Evolutionary conservation across 768 basidiomycete genomes (phyloP).

Genomic region (Lepiota venenata): DNA sequence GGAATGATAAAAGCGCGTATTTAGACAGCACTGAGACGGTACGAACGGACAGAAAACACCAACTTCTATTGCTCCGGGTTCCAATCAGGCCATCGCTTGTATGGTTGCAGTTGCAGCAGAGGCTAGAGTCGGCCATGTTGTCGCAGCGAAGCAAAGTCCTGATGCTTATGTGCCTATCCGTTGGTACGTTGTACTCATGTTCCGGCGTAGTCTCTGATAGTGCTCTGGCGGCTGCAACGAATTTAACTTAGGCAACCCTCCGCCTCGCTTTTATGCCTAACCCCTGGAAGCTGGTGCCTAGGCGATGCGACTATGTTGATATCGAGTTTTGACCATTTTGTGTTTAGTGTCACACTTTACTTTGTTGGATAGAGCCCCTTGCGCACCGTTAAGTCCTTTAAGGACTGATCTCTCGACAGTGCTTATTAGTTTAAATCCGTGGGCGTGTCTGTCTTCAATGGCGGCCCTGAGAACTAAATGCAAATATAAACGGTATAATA

Average conservation of each 20-base stretch:
- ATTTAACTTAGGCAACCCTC: constrained; percentile 22
- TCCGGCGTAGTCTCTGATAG: background rate
- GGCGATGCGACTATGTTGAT: constrained; percentile 29
- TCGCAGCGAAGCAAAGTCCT: constrained; percentile 22
- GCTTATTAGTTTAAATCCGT: no score
- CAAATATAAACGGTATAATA: background rate
- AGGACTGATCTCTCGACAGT: no score
- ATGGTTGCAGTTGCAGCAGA: constrained; percentile 32
- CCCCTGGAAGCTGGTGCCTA: constrained; percentile 18
- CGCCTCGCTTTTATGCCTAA: constrained; percentile 24
- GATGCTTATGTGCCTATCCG: constrained; percentile 22
- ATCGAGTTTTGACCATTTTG: constrained; percentile 2
- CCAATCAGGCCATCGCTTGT: constrained; percentile 34
- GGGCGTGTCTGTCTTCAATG: no score
- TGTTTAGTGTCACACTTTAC: no score
- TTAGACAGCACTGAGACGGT: no score
- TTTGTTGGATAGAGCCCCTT: no score
- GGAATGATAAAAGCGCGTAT: constrained; percentile 14
- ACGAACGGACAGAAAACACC: constrained; percentile 9
- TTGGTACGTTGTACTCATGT: constrained; percentile 14
- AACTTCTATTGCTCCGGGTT: constrained; percentile 24
- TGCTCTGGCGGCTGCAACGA: constrained; percentile 25
- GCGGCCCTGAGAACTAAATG: background rate
- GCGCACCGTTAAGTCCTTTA: no score
- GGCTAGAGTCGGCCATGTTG: constrained; percentile 23